Evolutionary conservation across 208 protist genomes (phyloP).

Genomic region (Acanthamoeba royreba): DNA sequence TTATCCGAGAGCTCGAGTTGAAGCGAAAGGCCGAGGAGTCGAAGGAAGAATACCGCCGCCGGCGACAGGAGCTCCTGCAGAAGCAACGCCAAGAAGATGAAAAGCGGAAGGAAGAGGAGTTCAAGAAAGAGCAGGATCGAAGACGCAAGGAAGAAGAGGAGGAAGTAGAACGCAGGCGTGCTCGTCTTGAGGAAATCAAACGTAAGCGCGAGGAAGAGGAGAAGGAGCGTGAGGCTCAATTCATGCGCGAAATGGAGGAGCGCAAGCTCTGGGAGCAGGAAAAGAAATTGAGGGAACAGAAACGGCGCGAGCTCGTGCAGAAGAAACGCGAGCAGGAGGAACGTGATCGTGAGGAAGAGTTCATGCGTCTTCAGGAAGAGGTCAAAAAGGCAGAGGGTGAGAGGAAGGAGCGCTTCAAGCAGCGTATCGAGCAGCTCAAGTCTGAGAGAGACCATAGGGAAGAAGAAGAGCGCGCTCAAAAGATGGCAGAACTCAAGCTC

Average conservation of each 20-base stretch:
- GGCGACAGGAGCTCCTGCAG: background rate
- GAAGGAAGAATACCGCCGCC: background rate
- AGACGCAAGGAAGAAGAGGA: background rate
- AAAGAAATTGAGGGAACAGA: background rate
- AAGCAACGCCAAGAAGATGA: background rate
- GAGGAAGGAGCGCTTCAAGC: slow-evolving; percentile 2
- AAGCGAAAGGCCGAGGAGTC: background rate
- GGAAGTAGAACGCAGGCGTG: no score
- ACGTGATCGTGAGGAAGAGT: background rate
- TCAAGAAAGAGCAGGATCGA: no score
- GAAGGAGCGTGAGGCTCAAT: background rate
- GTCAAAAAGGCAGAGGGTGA: background rate
- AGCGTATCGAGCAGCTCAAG: background rate
- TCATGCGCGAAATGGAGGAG: slow-evolving; percentile 38
- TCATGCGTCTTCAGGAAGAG: background rate
- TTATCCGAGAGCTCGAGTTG: background rate
- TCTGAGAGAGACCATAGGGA: background rate
- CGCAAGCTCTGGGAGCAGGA: background rate
- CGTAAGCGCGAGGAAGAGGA: slow-evolving; percentile 24
- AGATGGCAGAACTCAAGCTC: background rate
- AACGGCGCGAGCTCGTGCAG: background rate
- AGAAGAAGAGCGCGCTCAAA: background rate
- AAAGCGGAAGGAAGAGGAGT: background rate
- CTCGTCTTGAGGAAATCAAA: slow-evolving; percentile 33
- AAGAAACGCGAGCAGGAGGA: slow-evolving; percentile 18